These are phyloP conservation scores for Ailanthus altissimus DNA, from an alignment of 345 rosid genomes.

Conservation along the genomic window DNA sequence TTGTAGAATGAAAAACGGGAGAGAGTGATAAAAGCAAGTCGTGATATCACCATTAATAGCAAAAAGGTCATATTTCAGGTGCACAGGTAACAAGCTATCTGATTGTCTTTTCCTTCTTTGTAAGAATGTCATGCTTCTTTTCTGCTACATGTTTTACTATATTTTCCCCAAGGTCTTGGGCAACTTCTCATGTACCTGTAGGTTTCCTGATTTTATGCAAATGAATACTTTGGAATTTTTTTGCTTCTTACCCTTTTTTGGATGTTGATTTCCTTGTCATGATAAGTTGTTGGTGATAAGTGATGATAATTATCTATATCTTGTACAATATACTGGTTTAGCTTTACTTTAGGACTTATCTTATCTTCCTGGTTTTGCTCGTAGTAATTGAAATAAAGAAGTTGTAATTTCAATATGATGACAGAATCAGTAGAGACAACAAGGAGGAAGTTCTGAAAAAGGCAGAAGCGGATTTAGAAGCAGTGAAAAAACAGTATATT, in stretches of 20 bases:
- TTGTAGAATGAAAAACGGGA: constrained; percentile 89
- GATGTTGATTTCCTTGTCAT: background rate
- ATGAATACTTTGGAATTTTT: background rate
- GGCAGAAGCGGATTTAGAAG: constrained; percentile 80
- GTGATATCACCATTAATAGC: constrained; percentile 89
- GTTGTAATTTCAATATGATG: constrained; percentile 17
- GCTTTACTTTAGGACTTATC: constrained; percentile 2
- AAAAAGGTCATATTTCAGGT: constrained; percentile 97
- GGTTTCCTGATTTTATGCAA: background rate
- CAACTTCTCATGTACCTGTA: background rate
- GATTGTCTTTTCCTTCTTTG: background rate
- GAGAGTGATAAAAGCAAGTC: constrained; percentile 92
- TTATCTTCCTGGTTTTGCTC: background rate
- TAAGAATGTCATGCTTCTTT: background rate
- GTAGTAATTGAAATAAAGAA: background rate
- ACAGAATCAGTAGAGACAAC: constrained; percentile 70
- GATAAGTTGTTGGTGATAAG: constrained; percentile 1
- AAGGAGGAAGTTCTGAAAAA: constrained; percentile 71
- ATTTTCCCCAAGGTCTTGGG: background rate
- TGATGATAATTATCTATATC: background rate
- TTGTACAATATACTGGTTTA: background rate
- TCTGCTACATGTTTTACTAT: background rate
- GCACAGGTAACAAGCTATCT: constrained; percentile 60
- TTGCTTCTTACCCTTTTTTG: background rate
- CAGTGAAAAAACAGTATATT: constrained; percentile 59